A percentile compares a stretch with the other conserved stretches of the same genome.
phyloP scores from a whole-genome alignment of 805 yeast genomes.

The Zygosaccharomyces rouxii region DNA sequence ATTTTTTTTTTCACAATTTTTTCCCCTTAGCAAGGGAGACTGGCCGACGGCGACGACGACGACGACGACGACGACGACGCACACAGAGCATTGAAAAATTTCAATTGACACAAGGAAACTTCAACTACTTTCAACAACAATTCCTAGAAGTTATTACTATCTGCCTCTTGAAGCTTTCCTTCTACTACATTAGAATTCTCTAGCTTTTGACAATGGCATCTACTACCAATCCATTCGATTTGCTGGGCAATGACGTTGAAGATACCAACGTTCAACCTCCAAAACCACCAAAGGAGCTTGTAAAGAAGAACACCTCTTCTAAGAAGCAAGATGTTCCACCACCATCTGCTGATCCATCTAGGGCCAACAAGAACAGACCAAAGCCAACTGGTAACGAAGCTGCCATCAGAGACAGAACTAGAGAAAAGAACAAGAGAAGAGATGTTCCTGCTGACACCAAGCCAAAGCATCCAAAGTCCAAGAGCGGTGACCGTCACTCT shows the following conservation, averaged over 20 bases:
- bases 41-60: not conserved
- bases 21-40: not conserved
- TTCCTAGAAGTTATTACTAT: not conserved
- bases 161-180: no score
- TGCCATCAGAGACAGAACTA: conserved; percentile 67
- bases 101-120: not conserved
- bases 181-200: not conserved
- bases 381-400: conserved; percentile 83
- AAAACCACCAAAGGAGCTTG: conserved; percentile 65
- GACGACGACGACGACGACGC: not conserved
- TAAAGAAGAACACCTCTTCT: conserved; percentile 76
- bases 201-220: conserved; percentile 2
- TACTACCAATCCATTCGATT: conserved; percentile 60
- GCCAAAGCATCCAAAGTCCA: conserved; percentile 48
- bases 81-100: not conserved
- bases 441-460: conserved; percentile 49
- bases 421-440: conserved; percentile 60
- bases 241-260: conserved; percentile 84
- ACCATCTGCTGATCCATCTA: conserved; percentile 74
- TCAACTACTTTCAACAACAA: not conserved
- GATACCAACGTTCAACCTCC: conserved; percentile 58
- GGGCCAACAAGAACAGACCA: conserved; percentile 68
- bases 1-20: not conserved
- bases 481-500: conserved; percentile 73
- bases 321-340: conserved; percentile 84